Evolutionary conservation across 139 green algal species (phyloP).

Genomic region (Chlamydomonas sphaeroides): DNA sequence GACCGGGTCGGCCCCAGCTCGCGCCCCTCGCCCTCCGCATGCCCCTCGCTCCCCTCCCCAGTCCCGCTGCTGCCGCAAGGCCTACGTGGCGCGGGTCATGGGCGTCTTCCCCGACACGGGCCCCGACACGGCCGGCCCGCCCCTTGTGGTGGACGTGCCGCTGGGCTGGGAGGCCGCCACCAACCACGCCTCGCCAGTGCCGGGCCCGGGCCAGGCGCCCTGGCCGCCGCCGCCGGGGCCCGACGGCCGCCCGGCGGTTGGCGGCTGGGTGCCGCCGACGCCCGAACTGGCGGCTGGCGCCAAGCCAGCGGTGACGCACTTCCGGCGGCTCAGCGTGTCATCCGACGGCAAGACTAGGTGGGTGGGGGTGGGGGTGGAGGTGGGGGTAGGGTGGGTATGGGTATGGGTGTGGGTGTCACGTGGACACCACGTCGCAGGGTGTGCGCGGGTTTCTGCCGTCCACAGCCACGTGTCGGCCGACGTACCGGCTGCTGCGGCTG

Average conservation of each 20-base stretch:
- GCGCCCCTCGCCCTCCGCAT: neutral
- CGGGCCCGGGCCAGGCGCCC: neutral
- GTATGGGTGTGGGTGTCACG: too few species aligned
- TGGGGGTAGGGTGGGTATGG: too few species aligned
- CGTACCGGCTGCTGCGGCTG: too few species aligned
- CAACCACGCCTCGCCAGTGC: constrained; percentile 60
- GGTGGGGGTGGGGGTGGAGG: too few species aligned
- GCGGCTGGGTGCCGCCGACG: neutral
- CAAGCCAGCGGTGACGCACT: constrained; percentile 51
- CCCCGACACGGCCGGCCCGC: neutral
- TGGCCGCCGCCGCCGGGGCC: too few species aligned
- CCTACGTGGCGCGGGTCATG: constrained; percentile 86
- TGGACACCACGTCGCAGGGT: too few species aligned
- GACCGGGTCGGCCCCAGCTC: too few species aligned
- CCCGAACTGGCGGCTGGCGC: constrained; percentile 8
- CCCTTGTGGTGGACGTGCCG: constrained; percentile 49
- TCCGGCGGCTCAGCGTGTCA: constrained; percentile 59
- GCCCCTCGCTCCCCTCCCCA: constrained; percentile 11
- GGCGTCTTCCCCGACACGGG: constrained; percentile 70
- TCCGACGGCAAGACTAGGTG: constrained; percentile 68
- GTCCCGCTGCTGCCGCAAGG: constrained; percentile 73
- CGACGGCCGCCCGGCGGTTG: neutral
- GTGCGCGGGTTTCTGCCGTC: too few species aligned
- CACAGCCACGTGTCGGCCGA: too few species aligned
- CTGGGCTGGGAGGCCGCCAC: constrained; percentile 68